Evolutionary conservation across 257 asterid genomes (phyloP).

Genomic region (Nicotiana noctiflora): DNA sequence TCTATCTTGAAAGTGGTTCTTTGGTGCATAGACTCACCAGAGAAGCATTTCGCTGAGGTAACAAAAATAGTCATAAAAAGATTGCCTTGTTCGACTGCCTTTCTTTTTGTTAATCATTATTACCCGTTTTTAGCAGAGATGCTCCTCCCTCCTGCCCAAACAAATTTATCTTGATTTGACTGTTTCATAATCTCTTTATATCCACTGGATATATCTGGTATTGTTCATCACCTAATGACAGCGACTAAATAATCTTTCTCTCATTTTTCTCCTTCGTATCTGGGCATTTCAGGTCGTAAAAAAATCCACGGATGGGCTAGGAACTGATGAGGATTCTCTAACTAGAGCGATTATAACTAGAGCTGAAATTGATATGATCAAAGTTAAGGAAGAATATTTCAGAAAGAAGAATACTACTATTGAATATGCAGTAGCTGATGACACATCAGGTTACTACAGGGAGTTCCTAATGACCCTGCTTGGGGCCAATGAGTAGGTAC

Average conservation of each 20-base stretch:
- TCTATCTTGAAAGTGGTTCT: constrained; percentile 46
- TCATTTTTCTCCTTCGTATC: background rate
- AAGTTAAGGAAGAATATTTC: constrained; percentile 49
- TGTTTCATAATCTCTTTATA: background rate
- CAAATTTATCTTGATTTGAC: background rate
- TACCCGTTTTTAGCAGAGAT: background rate
- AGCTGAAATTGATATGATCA: constrained; percentile 68
- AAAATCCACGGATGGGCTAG: constrained; percentile 52
- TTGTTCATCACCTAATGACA: background rate
- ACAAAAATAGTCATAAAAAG: background rate
- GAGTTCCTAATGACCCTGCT: constrained; percentile 62
- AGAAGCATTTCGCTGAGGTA: constrained; percentile 86
- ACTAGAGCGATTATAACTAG: constrained; percentile 54
- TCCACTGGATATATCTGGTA: background rate
- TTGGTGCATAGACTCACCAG: constrained; percentile 67
- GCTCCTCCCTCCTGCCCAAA: background rate
- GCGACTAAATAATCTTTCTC: background rate
- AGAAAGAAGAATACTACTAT: constrained; percentile 30
- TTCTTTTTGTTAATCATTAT: background rate
- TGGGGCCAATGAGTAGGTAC: constrained; percentile 39
- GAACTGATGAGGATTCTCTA: constrained; percentile 77
- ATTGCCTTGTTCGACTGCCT: background rate
- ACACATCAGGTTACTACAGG: constrained; percentile 76
- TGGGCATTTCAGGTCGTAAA: constrained; percentile 37
- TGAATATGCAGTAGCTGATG: constrained; percentile 51